These are phyloP conservation scores for Tetradesmus obliquus DNA, from an alignment of 139 green algal genomes.

Conservation along the genomic window DNA sequence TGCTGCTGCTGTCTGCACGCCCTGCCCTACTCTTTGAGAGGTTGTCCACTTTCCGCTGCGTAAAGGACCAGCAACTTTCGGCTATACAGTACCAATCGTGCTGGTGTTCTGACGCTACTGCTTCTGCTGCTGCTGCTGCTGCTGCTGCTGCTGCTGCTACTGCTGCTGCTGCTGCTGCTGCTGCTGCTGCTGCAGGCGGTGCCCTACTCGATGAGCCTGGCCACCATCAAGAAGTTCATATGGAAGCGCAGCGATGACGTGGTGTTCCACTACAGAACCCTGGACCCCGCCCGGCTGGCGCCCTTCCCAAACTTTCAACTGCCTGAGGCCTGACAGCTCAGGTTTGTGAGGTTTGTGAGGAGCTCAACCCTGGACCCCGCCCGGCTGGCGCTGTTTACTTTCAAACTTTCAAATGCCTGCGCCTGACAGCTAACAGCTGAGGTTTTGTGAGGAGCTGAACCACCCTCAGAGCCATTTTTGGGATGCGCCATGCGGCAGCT, in stretches of 20 bases:
- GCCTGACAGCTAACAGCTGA: too few relatives aligned
- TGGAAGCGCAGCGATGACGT: conserved; percentile 91
- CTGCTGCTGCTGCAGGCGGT: conserved; percentile 56
- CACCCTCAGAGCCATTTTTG: too few relatives aligned
- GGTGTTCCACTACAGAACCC: conserved; percentile 73
- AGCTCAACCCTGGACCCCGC: background rate
- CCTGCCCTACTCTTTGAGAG: too few relatives aligned
- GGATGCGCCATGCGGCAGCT: too few relatives aligned
- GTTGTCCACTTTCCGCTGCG: too few relatives aligned
- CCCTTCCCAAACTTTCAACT: conserved; percentile 55
- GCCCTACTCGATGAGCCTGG: conserved; percentile 86
- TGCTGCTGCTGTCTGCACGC: too few relatives aligned
- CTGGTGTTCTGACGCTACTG: background rate
- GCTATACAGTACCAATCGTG: too few relatives aligned
- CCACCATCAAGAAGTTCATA: conserved; percentile 86
- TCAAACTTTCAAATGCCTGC: background rate
- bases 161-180: background rate
- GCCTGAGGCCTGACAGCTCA: background rate
- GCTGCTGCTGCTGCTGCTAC: background rate
- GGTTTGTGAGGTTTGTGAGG: background rate
- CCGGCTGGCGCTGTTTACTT: background rate
- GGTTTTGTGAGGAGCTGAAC: too few relatives aligned
- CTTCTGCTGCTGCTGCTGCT: background rate
- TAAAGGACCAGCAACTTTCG: too few relatives aligned
- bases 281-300: conserved; percentile 48